These are phyloP conservation scores for Wickerhamomyces ciferrii DNA, from an alignment of 805 yeast species.

Conservation along the genomic window DNA sequence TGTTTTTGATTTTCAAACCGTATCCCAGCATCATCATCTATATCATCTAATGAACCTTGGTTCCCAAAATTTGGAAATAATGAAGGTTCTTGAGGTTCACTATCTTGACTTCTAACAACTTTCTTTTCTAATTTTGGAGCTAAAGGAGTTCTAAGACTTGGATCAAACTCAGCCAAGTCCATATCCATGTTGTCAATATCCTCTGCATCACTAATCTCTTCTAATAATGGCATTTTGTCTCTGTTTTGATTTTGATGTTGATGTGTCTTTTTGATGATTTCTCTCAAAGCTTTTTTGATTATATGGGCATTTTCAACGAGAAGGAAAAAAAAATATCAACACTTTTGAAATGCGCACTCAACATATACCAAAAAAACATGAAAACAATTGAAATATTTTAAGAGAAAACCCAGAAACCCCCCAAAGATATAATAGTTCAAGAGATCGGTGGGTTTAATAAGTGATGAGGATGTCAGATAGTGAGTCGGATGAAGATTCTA, in stretches of 20 bases:
- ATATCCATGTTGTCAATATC: constrained; percentile 89
- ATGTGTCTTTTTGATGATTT: no score
- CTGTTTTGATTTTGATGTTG: no score
- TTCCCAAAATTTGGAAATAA: constrained; percentile 17
- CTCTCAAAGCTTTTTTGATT: background rate
- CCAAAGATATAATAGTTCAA: no score
- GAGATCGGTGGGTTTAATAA: no score
- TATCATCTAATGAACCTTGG: constrained; percentile 2
- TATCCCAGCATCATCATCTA: constrained; percentile 4
- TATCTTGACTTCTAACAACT: constrained; percentile 57
- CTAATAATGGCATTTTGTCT: constrained; percentile 60
- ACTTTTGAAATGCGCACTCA: background rate
- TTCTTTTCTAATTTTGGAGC: constrained; percentile 65
- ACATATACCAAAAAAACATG: no score
- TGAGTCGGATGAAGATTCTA: background rate
- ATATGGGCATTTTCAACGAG: background rate
- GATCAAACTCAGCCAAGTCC: constrained; percentile 91
- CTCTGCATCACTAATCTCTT: constrained; percentile 72
- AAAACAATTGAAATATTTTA: no score
- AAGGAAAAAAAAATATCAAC: background rate
- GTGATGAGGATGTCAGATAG: background rate
- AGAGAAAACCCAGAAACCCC: no score
- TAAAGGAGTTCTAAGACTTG: constrained; percentile 56
- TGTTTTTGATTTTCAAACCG: constrained; percentile 19
- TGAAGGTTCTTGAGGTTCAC: constrained; percentile 26